phyloP scores from a whole-genome alignment of 179 eudicot genomes.

The Carnegiea gigantea region DNA sequence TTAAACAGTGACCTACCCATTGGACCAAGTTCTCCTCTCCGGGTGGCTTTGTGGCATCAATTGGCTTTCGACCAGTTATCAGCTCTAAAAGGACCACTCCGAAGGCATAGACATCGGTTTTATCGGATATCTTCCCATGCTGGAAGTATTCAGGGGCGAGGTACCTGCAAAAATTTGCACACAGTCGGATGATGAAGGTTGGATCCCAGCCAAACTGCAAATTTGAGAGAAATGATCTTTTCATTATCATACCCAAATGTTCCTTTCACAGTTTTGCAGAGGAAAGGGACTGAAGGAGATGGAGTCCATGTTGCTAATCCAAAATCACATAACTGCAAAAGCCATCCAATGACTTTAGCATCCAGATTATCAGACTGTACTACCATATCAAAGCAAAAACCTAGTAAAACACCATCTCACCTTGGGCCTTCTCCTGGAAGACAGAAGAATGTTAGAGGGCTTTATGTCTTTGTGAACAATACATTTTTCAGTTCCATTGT shows the following conservation, averaged over 20 bases:
- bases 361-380: slow-evolving; percentile 2
- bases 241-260: slow-evolving; percentile 78
- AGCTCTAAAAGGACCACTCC: slow-evolving; percentile 91
- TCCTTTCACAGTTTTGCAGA: slow-evolving; percentile 97
- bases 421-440: slow-evolving; percentile 84
- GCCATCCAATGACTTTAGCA: slow-evolving; percentile 25
- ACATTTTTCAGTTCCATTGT: slow-evolving; percentile 84
- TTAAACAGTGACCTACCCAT: slow-evolving; percentile 64
- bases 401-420: slow-evolving; percentile 32
- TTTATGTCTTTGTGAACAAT: slow-evolving; percentile 96
- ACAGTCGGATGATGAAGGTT: slow-evolving; percentile 13
- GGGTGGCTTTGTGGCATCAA: slow-evolving; percentile 67
- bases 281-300: slow-evolving; percentile 89
- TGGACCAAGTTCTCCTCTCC: slow-evolving; percentile 88
- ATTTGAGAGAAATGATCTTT: neutral
- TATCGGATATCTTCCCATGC: slow-evolving; percentile 92
- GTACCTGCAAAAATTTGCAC: slow-evolving; percentile 47
- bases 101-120: slow-evolving; percentile 92
- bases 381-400: slow-evolving; percentile 6
- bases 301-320: slow-evolving; percentile 98
- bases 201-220: neutral
- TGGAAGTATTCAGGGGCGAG: slow-evolving; percentile 98
- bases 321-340: slow-evolving; percentile 79
- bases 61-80: slow-evolving; percentile 83
- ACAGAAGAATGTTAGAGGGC: slow-evolving; percentile 90